Evolutionary conservation across 2,329 filamentous ascomycete species (phyloP).

Genomic region (Cordyceps pruinosa): DNA sequence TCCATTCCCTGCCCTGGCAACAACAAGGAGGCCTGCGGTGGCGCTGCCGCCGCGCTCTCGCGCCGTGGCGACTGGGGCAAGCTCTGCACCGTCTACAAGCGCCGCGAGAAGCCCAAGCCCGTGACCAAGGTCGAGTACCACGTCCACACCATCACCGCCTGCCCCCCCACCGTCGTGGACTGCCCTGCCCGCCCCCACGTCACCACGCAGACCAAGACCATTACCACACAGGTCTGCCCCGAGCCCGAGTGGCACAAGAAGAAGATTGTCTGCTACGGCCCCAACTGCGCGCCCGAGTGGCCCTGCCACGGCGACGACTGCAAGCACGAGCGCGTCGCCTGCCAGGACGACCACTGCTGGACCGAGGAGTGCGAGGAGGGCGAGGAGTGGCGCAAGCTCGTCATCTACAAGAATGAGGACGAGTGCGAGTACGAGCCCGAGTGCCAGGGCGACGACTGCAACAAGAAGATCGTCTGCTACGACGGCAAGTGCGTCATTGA

Average conservation of each 20-base stretch:
- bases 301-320: conserved; percentile 21
- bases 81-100: conserved; percentile 14
- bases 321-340: conserved; percentile 26
- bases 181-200: conserved; percentile 19
- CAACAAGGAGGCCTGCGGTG: conserved; percentile 14
- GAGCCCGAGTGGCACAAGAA: conserved; percentile 23
- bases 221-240: conserved; percentile 18
- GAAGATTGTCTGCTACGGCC: conserved; percentile 30
- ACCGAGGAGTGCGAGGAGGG: conserved; percentile 20
- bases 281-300: conserved; percentile 24
- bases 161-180: conserved; percentile 19
- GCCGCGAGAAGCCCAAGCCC: conserved; percentile 13
- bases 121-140: conserved; percentile 24
- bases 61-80: neutral
- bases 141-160: conserved; percentile 24
- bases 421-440: conserved; percentile 23
- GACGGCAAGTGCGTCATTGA: conserved; percentile 24
- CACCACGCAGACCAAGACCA: conserved; percentile 19
- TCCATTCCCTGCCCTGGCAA: conserved; percentile 16
- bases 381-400: conserved; percentile 24
- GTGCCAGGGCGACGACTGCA: conserved; percentile 19
- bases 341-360: conserved; percentile 23
- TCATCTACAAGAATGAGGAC: conserved; percentile 22
- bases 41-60: neutral
- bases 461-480: conserved; percentile 29